Percentiles rank a stretch among this genome's conserved stretches.
These are phyloP conservation scores for Mortierella sp. DNA, from an alignment of 371 early-diverging fungal species.

Conservation along the genomic window DNA sequence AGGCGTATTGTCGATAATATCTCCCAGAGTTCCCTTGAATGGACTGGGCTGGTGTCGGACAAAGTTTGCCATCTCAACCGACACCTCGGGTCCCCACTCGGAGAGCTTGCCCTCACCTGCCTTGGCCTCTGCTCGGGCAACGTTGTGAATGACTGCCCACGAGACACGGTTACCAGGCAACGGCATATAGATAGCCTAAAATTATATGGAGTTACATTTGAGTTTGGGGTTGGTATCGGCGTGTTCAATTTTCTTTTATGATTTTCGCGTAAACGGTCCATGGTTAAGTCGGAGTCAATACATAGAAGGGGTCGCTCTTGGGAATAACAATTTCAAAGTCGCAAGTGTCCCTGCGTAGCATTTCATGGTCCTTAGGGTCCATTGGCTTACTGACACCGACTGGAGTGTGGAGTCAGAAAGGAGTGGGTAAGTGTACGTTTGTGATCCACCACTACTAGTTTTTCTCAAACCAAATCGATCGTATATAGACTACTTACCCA, in stretches of 20 bases:
- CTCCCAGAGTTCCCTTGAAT: slow-evolving; percentile 42
- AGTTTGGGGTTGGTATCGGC: too few species aligned
- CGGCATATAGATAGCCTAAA: slow-evolving; percentile 51
- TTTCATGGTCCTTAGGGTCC: slow-evolving; percentile 38
- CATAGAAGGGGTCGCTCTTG: slow-evolving; percentile 49
- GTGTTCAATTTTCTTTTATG: too few species aligned
- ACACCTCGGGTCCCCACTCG: slow-evolving; percentile 51
- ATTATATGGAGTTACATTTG: background rate
- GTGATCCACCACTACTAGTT: background rate
- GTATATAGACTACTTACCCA: slow-evolving; percentile 29
- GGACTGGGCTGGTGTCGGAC: slow-evolving; percentile 49
- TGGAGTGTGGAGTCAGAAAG: too few species aligned
- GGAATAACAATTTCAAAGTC: slow-evolving; percentile 54
- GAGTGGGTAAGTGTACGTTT: background rate
- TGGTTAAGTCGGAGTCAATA: too few species aligned
- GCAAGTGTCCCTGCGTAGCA: slow-evolving; percentile 28
- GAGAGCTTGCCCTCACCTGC: slow-evolving; percentile 30
- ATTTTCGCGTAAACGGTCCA: too few species aligned
- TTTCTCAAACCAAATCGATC: background rate
- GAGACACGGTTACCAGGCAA: slow-evolving; percentile 38
- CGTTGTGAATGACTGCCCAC: slow-evolving; percentile 52
- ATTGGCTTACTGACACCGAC: slow-evolving; percentile 51
- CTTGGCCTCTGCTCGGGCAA: slow-evolving; percentile 23
- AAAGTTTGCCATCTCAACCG: slow-evolving; percentile 34
- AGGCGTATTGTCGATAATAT: slow-evolving; percentile 47